Base-by-base conservation (phyloP, 495 filamentous ascomycete genomes). In the Penicillium herquei region DNA sequence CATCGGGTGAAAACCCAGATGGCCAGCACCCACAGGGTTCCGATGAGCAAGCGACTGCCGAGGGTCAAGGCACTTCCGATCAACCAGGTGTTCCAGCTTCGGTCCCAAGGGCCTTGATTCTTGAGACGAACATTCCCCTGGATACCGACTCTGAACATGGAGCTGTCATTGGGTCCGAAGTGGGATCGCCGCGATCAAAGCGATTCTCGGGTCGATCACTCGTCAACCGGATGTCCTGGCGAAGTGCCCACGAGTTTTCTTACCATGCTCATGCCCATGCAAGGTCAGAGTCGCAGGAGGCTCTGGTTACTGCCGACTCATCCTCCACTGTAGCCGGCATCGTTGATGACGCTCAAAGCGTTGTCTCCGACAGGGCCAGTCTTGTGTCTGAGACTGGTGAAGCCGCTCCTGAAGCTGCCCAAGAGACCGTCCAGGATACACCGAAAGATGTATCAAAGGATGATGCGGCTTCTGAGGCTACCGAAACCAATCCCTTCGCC, bases 131-230 rank as follows among this genome's bases (percentile, higher is more conserved):
- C 2, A 55, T 69, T 6, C 56, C 48, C 6, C 62, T 67, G 7
- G 73, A 67, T 17, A 58, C 59, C 45, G 63, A 61, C 18, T 76
- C 73, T n/a, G 73, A 73, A 39, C 58, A 68, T 33, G 72, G 69
- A 1, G 73, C 71, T 30, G 61, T 73, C 16, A 37, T 72, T 18
- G 73, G 71, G 14, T 74, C 73, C 0, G 71, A 76, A 26, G 55
- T 55, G 3, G 71, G 54, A 5, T 59, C 71, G n/a, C 53, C 57
- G 17, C 63, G 64, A 33, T 71, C 73, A 7, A 70, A 69, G 41
- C 63, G 61, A 17, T 52, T 70, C 2, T 73, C 70, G 0, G 56
- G 64, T 1, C 55, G 48, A 34, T 60, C 61, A 14, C 35, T 66
- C 6, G 54, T 61, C 49, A 62, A 59, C 21, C 50, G 58, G 14